A percentile compares a stretch with the other conserved stretches of the same genome.
phyloP scores from a whole-genome alignment of 129 eudicot species.

The Escallonia herrerae region DNA sequence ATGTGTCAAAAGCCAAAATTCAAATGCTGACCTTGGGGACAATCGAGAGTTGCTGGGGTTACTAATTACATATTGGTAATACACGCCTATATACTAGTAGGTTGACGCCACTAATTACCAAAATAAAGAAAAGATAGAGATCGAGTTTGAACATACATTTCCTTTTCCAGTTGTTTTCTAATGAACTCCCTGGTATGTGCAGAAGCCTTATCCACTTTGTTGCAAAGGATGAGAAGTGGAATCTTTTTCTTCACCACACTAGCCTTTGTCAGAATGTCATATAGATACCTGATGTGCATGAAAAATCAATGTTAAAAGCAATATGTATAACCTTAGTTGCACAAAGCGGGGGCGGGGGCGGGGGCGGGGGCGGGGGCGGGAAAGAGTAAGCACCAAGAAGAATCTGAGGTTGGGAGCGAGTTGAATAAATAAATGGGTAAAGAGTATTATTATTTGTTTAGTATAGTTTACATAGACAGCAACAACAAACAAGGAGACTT shows the following conservation, averaged over 20 bases:
- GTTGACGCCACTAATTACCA: neutral
- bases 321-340: neutral
- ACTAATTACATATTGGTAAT: neutral
- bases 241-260: constrained; percentile 73
- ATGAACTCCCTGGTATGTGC: constrained; percentile 94
- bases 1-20: no score
- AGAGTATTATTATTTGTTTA: no score
- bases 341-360: no score
- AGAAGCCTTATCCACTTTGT: constrained; percentile 87
- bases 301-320: constrained; percentile 8
- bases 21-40: neutral
- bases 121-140: neutral
- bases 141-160: constrained; percentile 41
- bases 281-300: constrained; percentile 61
- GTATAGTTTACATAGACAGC: no score
- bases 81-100: no score
- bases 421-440: no score
- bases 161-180: constrained; percentile 90
- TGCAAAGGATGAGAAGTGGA: constrained; percentile 83
- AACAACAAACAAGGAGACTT: no score
- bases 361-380: no score
- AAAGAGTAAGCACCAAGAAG: no score
- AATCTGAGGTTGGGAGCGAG: no score
- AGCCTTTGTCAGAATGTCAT: constrained; percentile 84
- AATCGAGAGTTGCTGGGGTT: neutral